Evolutionary conservation across 768 basidiomycete species (phyloP), one percentile per base, ranked within the genome.

Genomic region (Tulasnella calospora): DNA sequence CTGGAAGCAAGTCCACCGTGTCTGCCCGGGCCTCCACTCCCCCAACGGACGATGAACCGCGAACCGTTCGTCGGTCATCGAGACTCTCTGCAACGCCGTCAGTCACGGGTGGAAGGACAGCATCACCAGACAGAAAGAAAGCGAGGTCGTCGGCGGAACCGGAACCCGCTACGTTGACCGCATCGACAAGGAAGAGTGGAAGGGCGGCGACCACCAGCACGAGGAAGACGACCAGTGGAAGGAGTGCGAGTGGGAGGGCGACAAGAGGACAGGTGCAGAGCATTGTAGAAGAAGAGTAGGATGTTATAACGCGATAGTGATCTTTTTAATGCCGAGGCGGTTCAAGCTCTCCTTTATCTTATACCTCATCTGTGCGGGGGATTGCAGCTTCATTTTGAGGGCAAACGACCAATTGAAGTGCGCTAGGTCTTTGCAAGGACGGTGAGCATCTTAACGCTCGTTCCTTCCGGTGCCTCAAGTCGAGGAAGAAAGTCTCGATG

Each of bases 21-120:
- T 17, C 33, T n/a, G 23, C 73, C 23, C 33, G 44, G 21, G 44
- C n/a, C 19, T 35, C 44, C 33, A 55, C 44, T 13, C 73, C 44
- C 5, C 40, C 73, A 15, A 47, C 33, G 4, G 73, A 74, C 33
- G 73, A 74, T 0, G 51, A 47, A 21, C 33, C 73, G 19, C 33
- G 47, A 12, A 33, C 30, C 19, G 51, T 61, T 23, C 46, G 75
- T 17, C 47, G 75, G 75, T 76, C 75, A 12, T 76, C 75, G 57
- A 76, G 75, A 35, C 75, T 76, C 47, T 76, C 75, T 9, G 75
- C 41, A 2, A 57, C 75, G 36, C 75, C 75, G 30, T 67, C 61
- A 4, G 30, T 15, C 13, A 67, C 61, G 8, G 61, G 61, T 67
- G 61, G 61, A 13, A 67, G 61, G 27, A 27, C 27, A 13, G 61